Base-by-base conservation (phyloP, 2,329 filamentous ascomycete species). In the Camptophora hylomeconis region DNA sequence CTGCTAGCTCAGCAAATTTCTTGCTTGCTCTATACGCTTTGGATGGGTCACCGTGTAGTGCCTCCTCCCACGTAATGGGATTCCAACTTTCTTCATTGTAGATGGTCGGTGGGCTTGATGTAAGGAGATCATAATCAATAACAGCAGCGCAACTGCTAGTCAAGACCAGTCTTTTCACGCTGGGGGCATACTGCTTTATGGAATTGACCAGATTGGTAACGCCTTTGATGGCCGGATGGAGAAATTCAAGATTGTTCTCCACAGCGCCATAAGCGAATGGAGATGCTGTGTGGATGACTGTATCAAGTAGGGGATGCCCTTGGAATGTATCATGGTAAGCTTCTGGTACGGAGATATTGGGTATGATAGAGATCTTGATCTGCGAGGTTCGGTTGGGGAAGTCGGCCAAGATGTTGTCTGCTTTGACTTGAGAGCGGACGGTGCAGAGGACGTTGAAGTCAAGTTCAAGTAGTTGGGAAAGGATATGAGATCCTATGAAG, bases 241-340 rank as follows among this genome's bases (percentile, higher is more conserved):
- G 52, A 8, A 70, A 48, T 31, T 57, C 56, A 44, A 73, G 69
- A 42, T 83, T 61, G 16, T 75, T 69, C 41, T 73, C 65, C 15
- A 80, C 72, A 29, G 87, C 71, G 17, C 76, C 75, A 48, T 74
- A 67, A 43, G 79, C 74, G 56, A 80, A 86, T 0, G 80, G 79
- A 0, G 69, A 75, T 2, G 78, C 77, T 4, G 76, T 80, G 50
- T 82, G 76, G 29, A 83, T 64, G 24, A 87, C 77, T 26, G 68
- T 73, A 42, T 80, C 74, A 38, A 87, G 79, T 0, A 72, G 68
- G 1, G 54, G 51, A 1, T 56, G 41, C 2, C 53, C 51, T 32
- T 45, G 42, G 27, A 55, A 46, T 5, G 49, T 67, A 37, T 59
- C 45, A 32, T 72, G 62, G 37, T 37, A 41, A 5, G 37, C 37